Percentiles rank a stretch among this genome's conserved stretches.
Conservation (phyloP, 78 protist genomes). For the Thecamonas trahens region DNA sequence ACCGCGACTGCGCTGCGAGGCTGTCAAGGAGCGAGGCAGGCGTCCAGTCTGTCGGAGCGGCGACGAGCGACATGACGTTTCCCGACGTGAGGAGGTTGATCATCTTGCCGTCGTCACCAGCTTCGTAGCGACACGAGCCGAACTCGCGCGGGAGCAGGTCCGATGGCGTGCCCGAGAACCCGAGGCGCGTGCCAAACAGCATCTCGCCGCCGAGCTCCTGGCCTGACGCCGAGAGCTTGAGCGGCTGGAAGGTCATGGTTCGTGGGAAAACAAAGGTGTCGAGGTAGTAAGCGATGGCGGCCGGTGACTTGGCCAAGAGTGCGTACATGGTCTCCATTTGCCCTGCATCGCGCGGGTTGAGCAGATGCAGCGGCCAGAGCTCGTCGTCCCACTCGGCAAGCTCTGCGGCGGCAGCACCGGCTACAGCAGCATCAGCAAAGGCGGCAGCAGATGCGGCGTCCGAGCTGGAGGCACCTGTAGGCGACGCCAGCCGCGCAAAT, state of each 20-base stretch:
- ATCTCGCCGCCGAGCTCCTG: conserved; percentile 56
- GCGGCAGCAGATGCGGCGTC: too few relatives aligned
- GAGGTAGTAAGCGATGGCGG: conserved; percentile 37
- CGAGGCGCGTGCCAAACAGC: conserved; percentile 47
- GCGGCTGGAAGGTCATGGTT: conserved; percentile 29
- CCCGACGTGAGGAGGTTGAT: conserved; percentile 31
- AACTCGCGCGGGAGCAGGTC: conserved; percentile 68
- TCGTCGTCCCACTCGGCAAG: too few relatives aligned
- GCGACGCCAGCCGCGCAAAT: too few relatives aligned
- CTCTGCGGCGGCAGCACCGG: too few relatives aligned
- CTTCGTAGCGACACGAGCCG: conserved; percentile 59
- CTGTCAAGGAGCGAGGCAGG: neutral
- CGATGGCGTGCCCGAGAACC: conserved; percentile 72
- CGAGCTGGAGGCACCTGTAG: neutral
- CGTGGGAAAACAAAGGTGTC: conserved; percentile 43
- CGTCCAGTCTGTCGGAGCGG: conserved; percentile 6
- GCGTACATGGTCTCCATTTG: conserved; percentile 28
- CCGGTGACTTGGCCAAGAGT: conserved; percentile 37
- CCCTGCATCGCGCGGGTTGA: conserved; percentile 41
- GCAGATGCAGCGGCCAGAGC: conserved; percentile 42
- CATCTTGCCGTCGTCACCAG: conserved; percentile 63
- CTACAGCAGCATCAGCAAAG: too few relatives aligned
- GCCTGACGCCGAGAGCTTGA: conserved; percentile 55
- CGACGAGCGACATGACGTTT: neutral
- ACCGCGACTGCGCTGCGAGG: conserved; percentile 38